Conservation (phyloP, 2,329 filamentous ascomycete genomes). For the Arthroderma uncinatum region DNA sequence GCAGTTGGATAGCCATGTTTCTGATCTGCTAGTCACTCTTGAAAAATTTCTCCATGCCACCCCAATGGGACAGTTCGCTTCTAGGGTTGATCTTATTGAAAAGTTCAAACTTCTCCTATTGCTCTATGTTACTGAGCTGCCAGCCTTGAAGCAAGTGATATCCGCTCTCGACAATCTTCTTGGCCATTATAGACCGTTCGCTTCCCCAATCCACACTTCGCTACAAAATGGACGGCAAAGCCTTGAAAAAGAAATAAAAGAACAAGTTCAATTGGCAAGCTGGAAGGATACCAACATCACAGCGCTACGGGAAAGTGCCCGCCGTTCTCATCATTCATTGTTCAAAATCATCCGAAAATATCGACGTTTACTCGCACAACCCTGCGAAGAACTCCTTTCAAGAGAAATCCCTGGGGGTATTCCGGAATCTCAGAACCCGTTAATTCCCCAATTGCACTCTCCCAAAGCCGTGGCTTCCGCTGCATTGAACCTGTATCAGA, state of each 20-base stretch:
- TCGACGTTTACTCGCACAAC: constrained; percentile 62
- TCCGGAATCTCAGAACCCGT: not conserved
- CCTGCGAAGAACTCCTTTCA: constrained; percentile 51
- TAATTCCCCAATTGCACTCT: not conserved
- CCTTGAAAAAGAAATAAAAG: constrained; percentile 86
- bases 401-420: constrained; percentile 24
- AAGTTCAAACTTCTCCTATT: constrained; percentile 53
- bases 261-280: constrained; percentile 83
- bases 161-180: constrained; percentile 66
- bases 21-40: constrained; percentile 61
- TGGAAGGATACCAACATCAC: constrained; percentile 98
- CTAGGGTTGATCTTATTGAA: constrained; percentile 58
- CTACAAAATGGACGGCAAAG: constrained; percentile 56
- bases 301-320: constrained; percentile 76
- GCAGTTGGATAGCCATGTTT: constrained; percentile 52
- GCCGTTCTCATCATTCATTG: constrained; percentile 79
- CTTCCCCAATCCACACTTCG: constrained; percentile 51
- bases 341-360: constrained; percentile 90
- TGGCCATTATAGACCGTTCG: constrained; percentile 60
- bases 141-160: constrained; percentile 47
- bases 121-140: constrained; percentile 49
- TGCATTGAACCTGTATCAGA: constrained; percentile 25
- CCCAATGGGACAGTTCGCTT: constrained; percentile 67
- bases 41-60: constrained; percentile 69
- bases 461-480: constrained; percentile 19